Percentiles rank a stretch among this genome's conserved stretches.
Evolutionary conservation across 192 early-diverging fungal species (phyloP).

Genomic region (Thamnidium elegans): DNA sequence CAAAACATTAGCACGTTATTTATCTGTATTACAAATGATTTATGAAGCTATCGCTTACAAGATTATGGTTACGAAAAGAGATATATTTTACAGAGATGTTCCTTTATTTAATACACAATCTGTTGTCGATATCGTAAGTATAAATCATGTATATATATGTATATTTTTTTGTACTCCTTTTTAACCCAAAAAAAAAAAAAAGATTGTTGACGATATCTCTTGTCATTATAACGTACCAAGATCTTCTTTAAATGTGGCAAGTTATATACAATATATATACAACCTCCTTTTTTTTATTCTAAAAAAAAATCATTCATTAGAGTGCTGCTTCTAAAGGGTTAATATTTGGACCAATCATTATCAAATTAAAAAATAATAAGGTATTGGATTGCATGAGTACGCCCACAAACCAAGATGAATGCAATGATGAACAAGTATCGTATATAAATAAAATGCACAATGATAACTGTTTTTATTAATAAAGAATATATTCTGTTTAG

Average conservation of each 20-base stretch:
- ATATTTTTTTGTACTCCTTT: background rate
- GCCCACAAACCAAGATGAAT: background rate
- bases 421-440: constrained; percentile 4
- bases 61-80: constrained; percentile 30
- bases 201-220: constrained; percentile 31
- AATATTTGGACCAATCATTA: constrained; percentile 27
- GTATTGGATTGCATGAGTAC: constrained; percentile 16
- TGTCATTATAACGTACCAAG: constrained; percentile 24
- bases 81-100: constrained; percentile 36
- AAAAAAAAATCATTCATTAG: background rate
- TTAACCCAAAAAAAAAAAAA: background rate
- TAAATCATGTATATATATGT: background rate
- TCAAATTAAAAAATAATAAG: constrained; percentile 21
- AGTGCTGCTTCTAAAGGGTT: constrained; percentile 27
- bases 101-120: constrained; percentile 21
- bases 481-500: background rate
- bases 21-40: constrained; percentile 29
- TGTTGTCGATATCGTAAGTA: constrained; percentile 20
- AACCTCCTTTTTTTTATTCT: background rate
- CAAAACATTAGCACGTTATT: constrained; percentile 24
- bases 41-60: constrained; percentile 28
- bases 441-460: background rate
- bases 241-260: constrained; percentile 28
- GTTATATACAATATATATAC: background rate
- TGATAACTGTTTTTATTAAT: background rate